Conservation (phyloP, 2,329 filamentous ascomycete species). For the Aspergillus fructus region DNA sequence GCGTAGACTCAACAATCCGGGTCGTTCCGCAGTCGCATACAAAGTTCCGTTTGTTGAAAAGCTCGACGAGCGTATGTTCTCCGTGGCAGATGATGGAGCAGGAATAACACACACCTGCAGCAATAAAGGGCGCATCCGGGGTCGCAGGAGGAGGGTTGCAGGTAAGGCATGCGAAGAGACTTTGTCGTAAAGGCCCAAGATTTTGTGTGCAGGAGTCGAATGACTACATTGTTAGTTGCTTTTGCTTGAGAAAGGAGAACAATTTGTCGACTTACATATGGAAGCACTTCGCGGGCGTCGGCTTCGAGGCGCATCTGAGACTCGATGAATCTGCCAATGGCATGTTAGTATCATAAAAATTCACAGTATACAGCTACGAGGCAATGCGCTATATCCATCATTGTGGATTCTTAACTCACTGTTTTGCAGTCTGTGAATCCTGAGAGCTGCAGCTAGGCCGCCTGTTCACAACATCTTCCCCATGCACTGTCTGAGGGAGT, state of each 20-base stretch:
- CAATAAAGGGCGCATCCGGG: slow-evolving; percentile 61
- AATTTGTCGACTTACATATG: slow-evolving; percentile 65
- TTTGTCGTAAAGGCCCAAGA: slow-evolving; percentile 85
- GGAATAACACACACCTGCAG: slow-evolving; percentile 90
- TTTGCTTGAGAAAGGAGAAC: neutral
- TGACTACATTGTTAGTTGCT: slow-evolving; percentile 56
- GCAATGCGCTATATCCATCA: neutral
- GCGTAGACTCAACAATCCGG: slow-evolving; percentile 66
- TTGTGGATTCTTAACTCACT: slow-evolving; percentile 47
- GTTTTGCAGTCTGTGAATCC: slow-evolving; percentile 70
- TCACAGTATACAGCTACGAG: neutral
- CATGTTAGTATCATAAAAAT: neutral
- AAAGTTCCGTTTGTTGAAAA: slow-evolving; percentile 94
- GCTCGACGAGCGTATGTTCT: slow-evolving; percentile 89
- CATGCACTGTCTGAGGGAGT: slow-evolving; percentile 13
- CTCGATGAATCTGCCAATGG: slow-evolving; percentile 70
- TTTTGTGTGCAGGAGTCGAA: slow-evolving; percentile 90
- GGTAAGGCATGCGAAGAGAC: slow-evolving; percentile 87
- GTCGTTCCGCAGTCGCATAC: slow-evolving; percentile 94
- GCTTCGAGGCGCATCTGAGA: slow-evolving; percentile 88
- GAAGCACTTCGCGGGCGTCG: slow-evolving; percentile 90
- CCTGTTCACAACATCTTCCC: slow-evolving; percentile 21
- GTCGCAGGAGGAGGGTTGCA: slow-evolving; percentile 78
- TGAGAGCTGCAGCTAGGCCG: slow-evolving; percentile 50
- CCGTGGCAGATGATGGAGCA: slow-evolving; percentile 97